Evolutionary conservation across 2,329 filamentous ascomycete species (phyloP).

Genomic region (Penicillium sp.): DNA sequence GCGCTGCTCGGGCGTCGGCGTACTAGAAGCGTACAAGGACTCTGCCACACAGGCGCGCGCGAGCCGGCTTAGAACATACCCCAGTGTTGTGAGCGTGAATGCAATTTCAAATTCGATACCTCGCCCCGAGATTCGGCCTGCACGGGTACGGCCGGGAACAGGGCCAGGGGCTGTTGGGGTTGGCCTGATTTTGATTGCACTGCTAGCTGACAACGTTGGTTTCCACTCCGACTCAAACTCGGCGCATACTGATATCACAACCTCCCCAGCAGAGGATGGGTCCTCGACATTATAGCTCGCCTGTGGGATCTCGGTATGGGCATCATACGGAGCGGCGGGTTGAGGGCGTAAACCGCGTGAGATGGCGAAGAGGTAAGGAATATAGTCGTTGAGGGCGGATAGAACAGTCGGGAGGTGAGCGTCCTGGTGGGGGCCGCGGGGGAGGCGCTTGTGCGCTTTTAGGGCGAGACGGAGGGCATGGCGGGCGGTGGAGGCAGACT

Average conservation of each 20-base stretch:
- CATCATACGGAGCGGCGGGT: neutral
- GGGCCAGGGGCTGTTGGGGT: neutral
- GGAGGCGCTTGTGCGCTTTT: constrained; percentile 88
- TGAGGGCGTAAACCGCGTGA: constrained; percentile 68
- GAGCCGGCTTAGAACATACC: constrained; percentile 71
- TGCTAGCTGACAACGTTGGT: constrained; percentile 70
- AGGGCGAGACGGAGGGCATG: constrained; percentile 80
- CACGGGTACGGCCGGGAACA: constrained; percentile 52
- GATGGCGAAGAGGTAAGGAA: constrained; percentile 81
- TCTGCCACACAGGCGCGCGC: constrained; percentile 74
- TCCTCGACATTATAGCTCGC: neutral
- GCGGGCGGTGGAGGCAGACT: constrained; percentile 80
- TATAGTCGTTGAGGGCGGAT: constrained; percentile 72
- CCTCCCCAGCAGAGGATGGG: constrained; percentile 58
- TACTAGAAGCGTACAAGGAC: constrained; percentile 67
- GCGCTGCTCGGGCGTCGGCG: constrained; percentile 69
- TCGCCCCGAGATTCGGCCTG: constrained; percentile 69
- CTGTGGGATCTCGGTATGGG: neutral
- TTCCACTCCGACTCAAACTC: constrained; percentile 79
- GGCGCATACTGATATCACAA: constrained; percentile 70
- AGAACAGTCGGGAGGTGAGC: constrained; percentile 72
- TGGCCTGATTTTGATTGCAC: constrained; percentile 7
- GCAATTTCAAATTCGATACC: constrained; percentile 82
- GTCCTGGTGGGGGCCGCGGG: constrained; percentile 67
- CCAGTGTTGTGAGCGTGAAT: constrained; percentile 78